Percentiles rank a stretch among this genome's conserved stretches.
These are phyloP conservation scores for Fraxinus americana DNA, from an alignment of 257 asterid species.

Conservation along the genomic window DNA sequence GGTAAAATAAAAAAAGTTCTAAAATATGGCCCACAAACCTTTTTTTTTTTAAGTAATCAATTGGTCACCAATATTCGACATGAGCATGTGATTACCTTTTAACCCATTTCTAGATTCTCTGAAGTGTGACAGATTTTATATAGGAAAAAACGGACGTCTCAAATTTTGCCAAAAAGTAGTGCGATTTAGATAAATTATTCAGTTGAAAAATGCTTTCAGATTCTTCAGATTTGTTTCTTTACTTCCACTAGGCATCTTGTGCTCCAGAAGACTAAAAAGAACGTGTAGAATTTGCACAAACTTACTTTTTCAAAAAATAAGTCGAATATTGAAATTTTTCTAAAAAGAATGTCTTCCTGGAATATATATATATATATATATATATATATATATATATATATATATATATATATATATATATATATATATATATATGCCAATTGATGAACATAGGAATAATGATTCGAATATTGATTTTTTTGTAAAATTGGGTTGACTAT, in stretches of 20 bases:
- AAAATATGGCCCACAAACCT: not conserved
- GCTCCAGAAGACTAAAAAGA: conserved; percentile 10
- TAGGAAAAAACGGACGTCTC: not conserved
- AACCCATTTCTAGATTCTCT: not conserved
- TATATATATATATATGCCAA: too few relatives aligned
- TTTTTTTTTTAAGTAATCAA: not conserved
- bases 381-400: too few relatives aligned
- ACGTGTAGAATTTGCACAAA: not conserved
- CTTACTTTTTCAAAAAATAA: conserved; percentile 10
- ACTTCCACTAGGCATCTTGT: conserved; percentile 24
- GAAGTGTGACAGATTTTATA: not conserved
- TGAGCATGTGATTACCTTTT: not conserved
- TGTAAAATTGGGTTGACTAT: not conserved
- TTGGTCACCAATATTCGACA: not conserved
- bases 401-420: too few relatives aligned
- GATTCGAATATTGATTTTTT: not conserved
- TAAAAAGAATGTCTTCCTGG: not conserved
- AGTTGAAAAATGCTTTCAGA: not conserved
- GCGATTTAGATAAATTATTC: not conserved
- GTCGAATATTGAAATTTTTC: not conserved
- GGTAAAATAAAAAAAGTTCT: not conserved
- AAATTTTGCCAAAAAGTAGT: not conserved
- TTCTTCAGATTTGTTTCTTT: conserved; percentile 12
- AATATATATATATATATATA: too few relatives aligned
- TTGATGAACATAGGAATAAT: not conserved